These are phyloP conservation scores for Xylaria sp. DNA, from an alignment of 2,329 filamentous ascomycete species.

Conservation along the genomic window DNA sequence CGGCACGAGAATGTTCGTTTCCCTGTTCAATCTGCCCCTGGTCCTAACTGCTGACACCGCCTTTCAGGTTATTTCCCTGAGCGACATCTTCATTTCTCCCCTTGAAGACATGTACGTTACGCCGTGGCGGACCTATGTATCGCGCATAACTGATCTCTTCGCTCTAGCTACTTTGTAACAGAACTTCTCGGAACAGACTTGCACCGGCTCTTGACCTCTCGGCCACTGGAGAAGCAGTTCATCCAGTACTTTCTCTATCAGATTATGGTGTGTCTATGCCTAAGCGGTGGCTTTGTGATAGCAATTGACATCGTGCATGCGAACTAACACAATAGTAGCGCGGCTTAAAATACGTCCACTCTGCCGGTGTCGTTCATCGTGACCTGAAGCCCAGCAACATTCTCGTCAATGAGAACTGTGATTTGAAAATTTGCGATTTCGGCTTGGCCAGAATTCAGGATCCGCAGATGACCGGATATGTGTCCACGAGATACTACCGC, in stretches of 20 bases:
- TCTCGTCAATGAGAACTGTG: constrained; percentile 98
- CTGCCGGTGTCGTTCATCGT: constrained; percentile 94
- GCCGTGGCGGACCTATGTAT: constrained; percentile 1
- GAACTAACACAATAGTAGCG: constrained; percentile 60
- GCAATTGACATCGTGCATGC: background rate
- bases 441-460: constrained; percentile 97
- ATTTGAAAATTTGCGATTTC: constrained; percentile 99
- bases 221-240: constrained; percentile 98
- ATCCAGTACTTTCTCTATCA: constrained; percentile 99
- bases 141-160: constrained; percentile 29
- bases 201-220: constrained; percentile 90
- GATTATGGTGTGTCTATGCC: constrained; percentile 74
- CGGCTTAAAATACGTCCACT: constrained; percentile 98
- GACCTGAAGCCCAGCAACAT: constrained; percentile 99
- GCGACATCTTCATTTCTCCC: constrained; percentile 99
- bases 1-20: constrained; percentile 87
- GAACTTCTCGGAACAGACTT: constrained; percentile 96
- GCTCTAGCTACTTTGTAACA: constrained; percentile 88
- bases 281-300: background rate
- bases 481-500: constrained; percentile 97
- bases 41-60: constrained; percentile 22
- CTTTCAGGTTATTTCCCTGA: constrained; percentile 87
- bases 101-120: constrained; percentile 90
- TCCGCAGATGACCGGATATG: constrained; percentile 99
- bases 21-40: constrained; percentile 3